Evolutionary conservation across 371 early-diverging fungal genomes (phyloP), one percentile per base, ranked within the genome.

Genomic region (Apophysomyces trapeziformis): DNA sequence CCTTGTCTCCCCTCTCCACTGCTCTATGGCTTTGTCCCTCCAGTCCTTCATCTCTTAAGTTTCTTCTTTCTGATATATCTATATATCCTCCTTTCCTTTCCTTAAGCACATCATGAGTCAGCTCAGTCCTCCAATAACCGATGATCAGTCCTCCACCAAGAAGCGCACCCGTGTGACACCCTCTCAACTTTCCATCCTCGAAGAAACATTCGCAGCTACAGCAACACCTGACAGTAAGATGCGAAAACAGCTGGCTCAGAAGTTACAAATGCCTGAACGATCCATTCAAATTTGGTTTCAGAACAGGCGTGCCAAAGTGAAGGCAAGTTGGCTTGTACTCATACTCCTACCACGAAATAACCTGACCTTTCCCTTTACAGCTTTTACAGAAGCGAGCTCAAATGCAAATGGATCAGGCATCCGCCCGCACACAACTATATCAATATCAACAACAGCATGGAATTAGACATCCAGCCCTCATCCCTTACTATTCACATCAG

Each of bases 271-370:
- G 96, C 93, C 96, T 32, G 90, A 91, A 66, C 85, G 95, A 72
- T 90, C 95, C 14, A 95, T 99, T 66, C 97, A 98, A 75, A 96
- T 99, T 68, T 99, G 99, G 99, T 99, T 99, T 86, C 99, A 99
- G 77, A 99, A 99, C 87, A 86, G 96, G 71, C 87, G 99, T 57
- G 97, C 97, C 50, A 97, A 96, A 79, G 91, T 90, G 32, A 96
- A 95, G 82, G 54, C 21, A 50, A 50, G 54, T 50, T 16, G 32
- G 32, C 32, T 8, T 7, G 21, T 18, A 6, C 54, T 7, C 21
- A 9, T 9, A 1, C 7, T 9, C 8, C 54, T 9, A 50, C 18
- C 9, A 8, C 9, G 18, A 50, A 21, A 21, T 18, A 50, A 7
- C n/a, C 9, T 9, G 21, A 50, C 32, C 32, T 18, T 21, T 47